phyloP scores from a whole-genome alignment of 345 rosid species.

The Xanthoceras sorbifolium region DNA sequence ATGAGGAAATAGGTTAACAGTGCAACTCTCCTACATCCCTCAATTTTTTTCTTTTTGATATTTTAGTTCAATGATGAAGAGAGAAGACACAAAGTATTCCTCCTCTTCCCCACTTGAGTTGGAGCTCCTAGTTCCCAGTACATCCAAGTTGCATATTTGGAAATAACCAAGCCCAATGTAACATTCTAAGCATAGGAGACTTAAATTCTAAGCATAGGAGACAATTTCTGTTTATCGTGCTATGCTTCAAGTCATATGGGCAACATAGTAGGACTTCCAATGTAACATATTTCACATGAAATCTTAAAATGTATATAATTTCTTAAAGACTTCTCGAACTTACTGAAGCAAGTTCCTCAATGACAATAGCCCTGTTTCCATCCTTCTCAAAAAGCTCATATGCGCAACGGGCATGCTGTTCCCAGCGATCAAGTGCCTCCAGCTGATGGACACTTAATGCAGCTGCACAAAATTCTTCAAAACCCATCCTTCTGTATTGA shows the following conservation, averaged over 20 bases:
- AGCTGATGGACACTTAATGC: constrained; percentile 88
- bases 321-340: constrained; percentile 26
- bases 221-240: background rate
- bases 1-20: background rate
- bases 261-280: background rate
- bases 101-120: background rate
- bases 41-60: background rate
- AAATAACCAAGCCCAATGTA: background rate
- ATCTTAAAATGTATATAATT: background rate
- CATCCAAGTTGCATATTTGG: background rate
- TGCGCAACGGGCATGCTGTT: constrained; percentile 77
- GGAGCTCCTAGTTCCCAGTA: background rate
- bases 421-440: constrained; percentile 88
- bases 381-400: constrained; percentile 89
- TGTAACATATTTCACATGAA: background rate
- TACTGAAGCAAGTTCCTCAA: constrained; percentile 94
- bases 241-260: background rate
- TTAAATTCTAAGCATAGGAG: background rate
- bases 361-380: constrained; percentile 85
- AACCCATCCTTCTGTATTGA: constrained; percentile 86
- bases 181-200: background rate
- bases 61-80: background rate
- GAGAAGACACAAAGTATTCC: background rate
- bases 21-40: background rate
- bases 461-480: constrained; percentile 98